A percentile compares a stretch with the other conserved stretches of the same genome.
Evolutionary conservation across 176 grass and related monocot species (phyloP).

Genomic region (Aegilops umbellulata): DNA sequence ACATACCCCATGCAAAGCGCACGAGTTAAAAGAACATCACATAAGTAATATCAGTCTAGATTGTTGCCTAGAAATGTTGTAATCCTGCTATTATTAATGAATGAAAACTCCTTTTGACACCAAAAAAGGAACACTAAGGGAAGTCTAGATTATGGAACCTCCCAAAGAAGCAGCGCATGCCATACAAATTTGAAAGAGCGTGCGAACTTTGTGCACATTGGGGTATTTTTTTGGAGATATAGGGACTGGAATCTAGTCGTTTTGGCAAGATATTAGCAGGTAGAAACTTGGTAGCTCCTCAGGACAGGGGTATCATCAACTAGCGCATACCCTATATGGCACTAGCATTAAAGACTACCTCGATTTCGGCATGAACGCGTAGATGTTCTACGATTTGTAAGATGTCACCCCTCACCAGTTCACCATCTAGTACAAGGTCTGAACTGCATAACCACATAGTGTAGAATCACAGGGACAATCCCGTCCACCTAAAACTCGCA

Average conservation of each 20-base stretch:
- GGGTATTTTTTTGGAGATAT: background rate
- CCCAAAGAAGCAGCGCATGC: background rate
- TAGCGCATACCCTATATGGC: background rate
- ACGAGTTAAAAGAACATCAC: slow-evolving; percentile 15
- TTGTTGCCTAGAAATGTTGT: background rate
- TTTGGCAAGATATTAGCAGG: background rate
- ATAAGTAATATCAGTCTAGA: background rate
- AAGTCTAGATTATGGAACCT: background rate
- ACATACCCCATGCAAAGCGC: background rate
- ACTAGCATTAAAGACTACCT: background rate
- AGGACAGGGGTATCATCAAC: no score
- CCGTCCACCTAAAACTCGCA: background rate
- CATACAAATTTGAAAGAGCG: background rate
- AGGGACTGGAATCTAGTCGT: background rate
- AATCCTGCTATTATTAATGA: background rate
- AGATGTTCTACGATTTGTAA: background rate
- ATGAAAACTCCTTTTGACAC: background rate
- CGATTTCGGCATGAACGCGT: background rate
- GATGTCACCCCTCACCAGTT: background rate
- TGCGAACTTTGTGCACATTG: background rate
- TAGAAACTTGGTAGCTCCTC: background rate
- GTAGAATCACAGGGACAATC: background rate
- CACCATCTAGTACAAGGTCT: background rate
- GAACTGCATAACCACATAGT: background rate
- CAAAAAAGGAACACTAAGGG: background rate